These are phyloP conservation scores for Hemisphaericaspora lyxosophila DNA, from an alignment of 1,139 yeast species.

Conservation along the genomic window DNA sequence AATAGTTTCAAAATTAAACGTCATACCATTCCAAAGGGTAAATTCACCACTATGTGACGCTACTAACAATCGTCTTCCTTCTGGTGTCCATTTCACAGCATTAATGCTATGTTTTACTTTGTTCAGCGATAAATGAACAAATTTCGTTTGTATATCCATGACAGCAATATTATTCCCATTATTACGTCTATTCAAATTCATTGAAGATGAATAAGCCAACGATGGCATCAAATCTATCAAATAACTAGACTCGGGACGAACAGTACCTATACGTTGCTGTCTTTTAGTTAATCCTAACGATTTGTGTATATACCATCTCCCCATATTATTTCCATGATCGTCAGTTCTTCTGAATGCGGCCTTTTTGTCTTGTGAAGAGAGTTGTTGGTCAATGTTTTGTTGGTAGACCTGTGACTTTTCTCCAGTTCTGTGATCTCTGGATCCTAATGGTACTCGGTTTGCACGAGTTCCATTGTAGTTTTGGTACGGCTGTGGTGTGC, in stretches of 20 bases:
- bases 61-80: slow-evolving; percentile 85
- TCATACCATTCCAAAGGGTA: slow-evolving; percentile 94
- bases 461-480: background rate
- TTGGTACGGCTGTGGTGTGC: background rate
- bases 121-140: slow-evolving; percentile 87
- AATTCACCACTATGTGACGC: slow-evolving; percentile 95
- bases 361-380: slow-evolving; percentile 47
- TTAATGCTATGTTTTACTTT: slow-evolving; percentile 91
- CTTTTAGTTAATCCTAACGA: slow-evolving; percentile 44
- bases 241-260: slow-evolving; percentile 78
- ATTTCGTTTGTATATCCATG: slow-evolving; percentile 70
- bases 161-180: slow-evolving; percentile 45
- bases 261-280: slow-evolving; percentile 51
- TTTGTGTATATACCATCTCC: slow-evolving; percentile 65
- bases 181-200: slow-evolving; percentile 21
- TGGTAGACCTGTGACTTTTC: slow-evolving; percentile 25
- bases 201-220: slow-evolving; percentile 47
- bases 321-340: slow-evolving; percentile 85
- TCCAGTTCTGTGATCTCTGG: slow-evolving; percentile 7
- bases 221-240: slow-evolving; percentile 75
- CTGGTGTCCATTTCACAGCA: slow-evolving; percentile 94
- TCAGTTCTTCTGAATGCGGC: slow-evolving; percentile 77
- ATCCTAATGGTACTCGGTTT: background rate
- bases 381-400: slow-evolving; percentile 44
- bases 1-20: slow-evolving; percentile 92